Conservation (phyloP, 305 asterid species). For the Stenogyne calaminthoides region DNA sequence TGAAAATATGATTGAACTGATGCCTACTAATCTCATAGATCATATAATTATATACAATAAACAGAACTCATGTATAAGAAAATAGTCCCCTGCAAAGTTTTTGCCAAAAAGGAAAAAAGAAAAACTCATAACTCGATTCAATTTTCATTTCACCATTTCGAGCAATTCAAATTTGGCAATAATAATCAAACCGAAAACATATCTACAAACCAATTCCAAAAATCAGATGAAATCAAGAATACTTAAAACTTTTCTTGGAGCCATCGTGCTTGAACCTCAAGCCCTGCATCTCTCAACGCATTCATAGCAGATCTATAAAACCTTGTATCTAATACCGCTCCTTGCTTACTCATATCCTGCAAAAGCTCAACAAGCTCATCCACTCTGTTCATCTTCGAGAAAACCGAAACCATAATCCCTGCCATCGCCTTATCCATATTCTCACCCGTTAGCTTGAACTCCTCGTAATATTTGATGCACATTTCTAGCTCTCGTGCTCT, state of each 20-base stretch:
- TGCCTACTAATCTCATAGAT: no score
- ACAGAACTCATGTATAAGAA: no score
- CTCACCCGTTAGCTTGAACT: slow-evolving; percentile 67
- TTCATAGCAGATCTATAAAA: slow-evolving; percentile 71
- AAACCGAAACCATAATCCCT: slow-evolving; percentile 81
- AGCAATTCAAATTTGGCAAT: background rate
- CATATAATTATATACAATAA: no score
- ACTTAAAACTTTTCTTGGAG: slow-evolving; percentile 54
- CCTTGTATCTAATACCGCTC: slow-evolving; percentile 59
- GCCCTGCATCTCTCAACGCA: slow-evolving; percentile 81
- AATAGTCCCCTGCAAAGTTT: no score
- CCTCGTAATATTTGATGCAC: slow-evolving; percentile 56
- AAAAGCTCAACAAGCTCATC: slow-evolving; percentile 75
- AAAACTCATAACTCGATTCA: background rate
- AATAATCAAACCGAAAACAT: background rate
- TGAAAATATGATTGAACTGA: no score
- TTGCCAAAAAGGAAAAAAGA: no score
- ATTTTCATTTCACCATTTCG: background rate
- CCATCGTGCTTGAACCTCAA: slow-evolving; percentile 58
- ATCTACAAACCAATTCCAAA: background rate
- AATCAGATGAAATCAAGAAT: slow-evolving; percentile 28
- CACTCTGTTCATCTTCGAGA: slow-evolving; percentile 69
- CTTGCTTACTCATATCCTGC: slow-evolving; percentile 68
- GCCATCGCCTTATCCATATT: slow-evolving; percentile 75
- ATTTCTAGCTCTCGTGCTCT: slow-evolving; percentile 55